A percentile compares a stretch with the other conserved stretches of the same genome.
These are phyloP conservation scores for Neostapfia colusana DNA, from an alignment of 176 grass and related monocot species.

Conservation along the genomic window DNA sequence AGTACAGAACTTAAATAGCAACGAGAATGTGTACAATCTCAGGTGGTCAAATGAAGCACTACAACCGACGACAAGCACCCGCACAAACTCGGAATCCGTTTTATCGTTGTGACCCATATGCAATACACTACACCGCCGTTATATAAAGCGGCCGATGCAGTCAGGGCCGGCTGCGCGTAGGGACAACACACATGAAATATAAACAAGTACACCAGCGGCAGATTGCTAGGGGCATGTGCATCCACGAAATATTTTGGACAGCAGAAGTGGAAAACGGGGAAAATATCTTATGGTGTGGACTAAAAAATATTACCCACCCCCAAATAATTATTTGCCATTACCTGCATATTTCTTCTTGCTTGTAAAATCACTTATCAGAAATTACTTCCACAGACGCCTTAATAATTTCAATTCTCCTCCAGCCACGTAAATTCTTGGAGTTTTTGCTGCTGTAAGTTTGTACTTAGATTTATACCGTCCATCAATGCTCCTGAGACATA, in stretches of 20 bases:
- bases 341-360: too few relatives aligned
- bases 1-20: neutral
- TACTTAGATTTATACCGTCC: too few relatives aligned
- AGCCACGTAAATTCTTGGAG: too few relatives aligned
- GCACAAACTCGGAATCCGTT: slow-evolving; percentile 32
- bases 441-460: too few relatives aligned
- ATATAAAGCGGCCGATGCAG: slow-evolving; percentile 30
- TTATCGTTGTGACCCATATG: slow-evolving; percentile 22
- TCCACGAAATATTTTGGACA: neutral
- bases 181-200: slow-evolving; percentile 54
- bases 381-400: too few relatives aligned
- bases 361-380: too few relatives aligned
- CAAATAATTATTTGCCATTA: too few relatives aligned
- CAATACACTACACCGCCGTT: slow-evolving; percentile 27
- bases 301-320: too few relatives aligned
- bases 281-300: too few relatives aligned
- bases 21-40: neutral
- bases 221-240: neutral
- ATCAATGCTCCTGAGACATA: too few relatives aligned
- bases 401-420: too few relatives aligned
- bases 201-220: slow-evolving; percentile 16
- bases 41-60: slow-evolving; percentile 59
- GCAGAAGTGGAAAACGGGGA: neutral
- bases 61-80: slow-evolving; percentile 40
- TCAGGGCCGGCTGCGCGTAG: neutral